phyloP scores from a whole-genome alignment of 1,284 basidiomycete species.

The Hypsizygus ulmarius region DNA sequence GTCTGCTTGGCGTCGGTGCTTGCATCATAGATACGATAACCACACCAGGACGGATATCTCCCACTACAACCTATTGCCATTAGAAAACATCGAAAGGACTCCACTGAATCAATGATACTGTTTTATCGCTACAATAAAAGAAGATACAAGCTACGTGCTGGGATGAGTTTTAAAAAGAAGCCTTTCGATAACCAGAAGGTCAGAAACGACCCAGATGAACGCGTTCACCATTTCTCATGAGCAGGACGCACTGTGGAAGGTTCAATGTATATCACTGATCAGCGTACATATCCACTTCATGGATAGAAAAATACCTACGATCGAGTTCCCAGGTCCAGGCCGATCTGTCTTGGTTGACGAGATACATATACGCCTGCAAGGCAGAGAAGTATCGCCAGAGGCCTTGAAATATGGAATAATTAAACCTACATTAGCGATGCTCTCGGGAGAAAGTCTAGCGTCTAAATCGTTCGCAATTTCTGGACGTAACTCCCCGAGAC shows the following conservation, averaged over 20 bases:
- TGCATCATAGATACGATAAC: too few relatives aligned
- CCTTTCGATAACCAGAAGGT: too few relatives aligned
- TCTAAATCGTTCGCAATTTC: slow-evolving; percentile 48
- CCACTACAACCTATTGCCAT: too few relatives aligned
- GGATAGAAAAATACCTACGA: slow-evolving; percentile 35
- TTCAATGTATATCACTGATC: too few relatives aligned
- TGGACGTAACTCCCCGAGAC: slow-evolving; percentile 27
- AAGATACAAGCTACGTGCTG: too few relatives aligned
- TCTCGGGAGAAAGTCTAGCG: slow-evolving; percentile 53
- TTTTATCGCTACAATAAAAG: too few relatives aligned
- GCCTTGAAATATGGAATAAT: slow-evolving; percentile 7
- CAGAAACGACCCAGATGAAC: too few relatives aligned
- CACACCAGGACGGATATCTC: too few relatives aligned
- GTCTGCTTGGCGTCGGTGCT: too few relatives aligned
- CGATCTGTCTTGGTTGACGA: slow-evolving; percentile 57
- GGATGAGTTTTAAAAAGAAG: too few relatives aligned
- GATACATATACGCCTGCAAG: slow-evolving; percentile 48
- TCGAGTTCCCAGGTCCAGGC: slow-evolving; percentile 74
- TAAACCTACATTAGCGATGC: slow-evolving; percentile 58
- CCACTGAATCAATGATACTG: too few relatives aligned
- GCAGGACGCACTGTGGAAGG: slow-evolving; percentile 41
- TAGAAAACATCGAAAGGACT: too few relatives aligned
- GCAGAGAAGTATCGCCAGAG: background rate
- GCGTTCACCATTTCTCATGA: slow-evolving; percentile 42
- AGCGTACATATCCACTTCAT: background rate